Evolutionary conservation across 2,329 filamentous ascomycete species (phyloP), one percentile per base, ranked within the genome.

Genomic region (Alternaria postmessia): DNA sequence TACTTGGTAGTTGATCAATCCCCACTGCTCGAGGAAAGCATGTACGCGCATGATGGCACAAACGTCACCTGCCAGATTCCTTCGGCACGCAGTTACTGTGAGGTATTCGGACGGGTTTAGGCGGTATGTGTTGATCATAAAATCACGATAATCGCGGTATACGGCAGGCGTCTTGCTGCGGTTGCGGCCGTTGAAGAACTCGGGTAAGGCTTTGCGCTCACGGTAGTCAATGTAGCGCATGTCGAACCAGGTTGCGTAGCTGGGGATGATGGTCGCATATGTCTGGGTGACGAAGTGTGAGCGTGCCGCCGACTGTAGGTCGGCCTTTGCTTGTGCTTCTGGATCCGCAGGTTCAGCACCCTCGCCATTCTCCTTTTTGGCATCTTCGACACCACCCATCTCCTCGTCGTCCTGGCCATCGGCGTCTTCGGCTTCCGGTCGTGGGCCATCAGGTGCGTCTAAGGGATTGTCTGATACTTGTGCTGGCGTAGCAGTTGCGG

Each of bases 1-100:
- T 85, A 97, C 94, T 85, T 99, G 95, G 76, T 99, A 99, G 81
- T 99, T 99, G 79, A 99, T 97, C 73, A 99, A 84, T 7, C 95
- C 95, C 95, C 95, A 99, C 78, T 98, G 94, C 81, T 99, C 95
- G 36, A 99, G 85, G 81, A 99, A 99, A 16, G 93, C 91, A 80
- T 99, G 95, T 18, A 99, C 94, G 66, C 95, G 90, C 95, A 99
- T 99, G 71, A 99, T 99, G 39, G 95, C 94, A 81, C 95, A 99
- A 32, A 99, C 95, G 80, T 99, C 95, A 66, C 95, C 95, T 22
- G 95, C 95, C 74, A 99, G 81, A 78, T 99, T 99, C 68, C 95
- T 88, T 65, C 95, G 87, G 78, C 95, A 99, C 51, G 95, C 95
- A 11, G 95, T 99, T 55, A 99, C 94, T 5, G 95, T 99, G 56